These are phyloP conservation scores for Tylopilus sp. DNA, from an alignment of 768 basidiomycete genomes.

Conservation along the genomic window DNA sequence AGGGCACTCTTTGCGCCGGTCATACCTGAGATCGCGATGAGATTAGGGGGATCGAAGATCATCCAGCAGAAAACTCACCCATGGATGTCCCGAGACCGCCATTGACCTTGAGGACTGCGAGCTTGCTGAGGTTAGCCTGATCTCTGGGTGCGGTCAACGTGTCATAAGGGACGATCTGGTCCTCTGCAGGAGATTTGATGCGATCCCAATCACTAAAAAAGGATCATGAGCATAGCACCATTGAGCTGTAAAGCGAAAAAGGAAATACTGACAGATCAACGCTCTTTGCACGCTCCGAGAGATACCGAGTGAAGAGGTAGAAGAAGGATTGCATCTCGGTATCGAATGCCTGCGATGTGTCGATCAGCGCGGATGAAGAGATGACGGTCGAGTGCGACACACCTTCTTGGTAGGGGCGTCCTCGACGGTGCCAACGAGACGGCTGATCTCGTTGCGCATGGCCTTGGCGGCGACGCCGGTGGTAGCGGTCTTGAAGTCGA, in stretches of 20 bases:
- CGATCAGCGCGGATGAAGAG: slow-evolving; percentile 16
- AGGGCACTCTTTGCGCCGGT: slow-evolving; percentile 67
- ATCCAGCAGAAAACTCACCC: slow-evolving; percentile 32
- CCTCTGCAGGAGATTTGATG: slow-evolving; percentile 61
- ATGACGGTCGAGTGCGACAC: slow-evolving; percentile 3
- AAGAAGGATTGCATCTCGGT: slow-evolving; percentile 86
- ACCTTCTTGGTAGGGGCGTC: slow-evolving; percentile 85
- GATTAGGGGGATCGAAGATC: slow-evolving; percentile 1
- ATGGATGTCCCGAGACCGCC: slow-evolving; percentile 70
- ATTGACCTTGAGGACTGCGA: slow-evolving; percentile 77
- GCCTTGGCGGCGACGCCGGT: slow-evolving; percentile 92
- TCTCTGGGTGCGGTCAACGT: slow-evolving; percentile 44
- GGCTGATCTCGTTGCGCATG: slow-evolving; percentile 97
- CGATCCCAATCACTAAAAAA: slow-evolving; percentile 35
- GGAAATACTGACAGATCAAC: slow-evolving; percentile 59
- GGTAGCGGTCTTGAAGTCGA: slow-evolving; percentile 98
- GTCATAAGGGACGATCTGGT: slow-evolving; percentile 62
- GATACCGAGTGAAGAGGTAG: slow-evolving; percentile 77
- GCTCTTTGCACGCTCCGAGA: slow-evolving; percentile 62
- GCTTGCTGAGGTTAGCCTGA: slow-evolving; percentile 54
- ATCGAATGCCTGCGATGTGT: slow-evolving; percentile 55
- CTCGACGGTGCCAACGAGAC: slow-evolving; percentile 82
- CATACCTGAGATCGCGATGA: slow-evolving; percentile 38
- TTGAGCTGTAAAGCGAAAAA: slow-evolving; percentile 6
- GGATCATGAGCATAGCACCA: neutral